phyloP scores from a whole-genome alignment of 1,284 basidiomycete species.

The Hemileia vastatrix region DNA sequence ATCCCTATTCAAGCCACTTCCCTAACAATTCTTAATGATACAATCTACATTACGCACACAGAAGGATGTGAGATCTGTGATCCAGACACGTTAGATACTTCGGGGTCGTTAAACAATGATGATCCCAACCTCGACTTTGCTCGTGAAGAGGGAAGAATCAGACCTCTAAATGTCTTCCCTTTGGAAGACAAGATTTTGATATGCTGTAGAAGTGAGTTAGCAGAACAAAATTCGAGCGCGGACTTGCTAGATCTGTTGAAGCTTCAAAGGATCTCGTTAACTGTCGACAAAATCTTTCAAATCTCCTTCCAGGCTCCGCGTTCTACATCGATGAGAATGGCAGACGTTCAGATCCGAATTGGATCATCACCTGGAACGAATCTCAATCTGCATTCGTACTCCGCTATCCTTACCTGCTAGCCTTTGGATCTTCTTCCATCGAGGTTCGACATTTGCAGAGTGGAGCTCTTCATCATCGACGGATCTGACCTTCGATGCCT shows the following conservation, averaged over 20 bases:
- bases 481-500: neutral
- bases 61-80: too few relatives aligned
- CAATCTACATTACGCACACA: too few relatives aligned
- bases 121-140: too few relatives aligned
- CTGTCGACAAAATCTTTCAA: neutral
- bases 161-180: too few relatives aligned
- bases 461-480: neutral
- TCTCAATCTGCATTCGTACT: neutral
- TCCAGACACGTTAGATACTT: too few relatives aligned
- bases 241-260: neutral
- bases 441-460: neutral
- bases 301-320: neutral
- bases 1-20: too few relatives aligned
- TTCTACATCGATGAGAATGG: constrained; percentile 1
- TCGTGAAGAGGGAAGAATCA: too few relatives aligned
- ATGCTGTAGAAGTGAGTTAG: neutral
- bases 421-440: neutral
- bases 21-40: too few relatives aligned
- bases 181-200: too few relatives aligned
- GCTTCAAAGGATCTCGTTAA: neutral
- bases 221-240: neutral
- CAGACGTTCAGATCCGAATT: neutral
- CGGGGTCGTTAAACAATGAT: too few relatives aligned
- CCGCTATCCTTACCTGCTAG: constrained; percentile 1
- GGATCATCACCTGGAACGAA: neutral